phyloP scores from a whole-genome alignment of 1,139 yeast species.

The Pichia sp. region DNA sequence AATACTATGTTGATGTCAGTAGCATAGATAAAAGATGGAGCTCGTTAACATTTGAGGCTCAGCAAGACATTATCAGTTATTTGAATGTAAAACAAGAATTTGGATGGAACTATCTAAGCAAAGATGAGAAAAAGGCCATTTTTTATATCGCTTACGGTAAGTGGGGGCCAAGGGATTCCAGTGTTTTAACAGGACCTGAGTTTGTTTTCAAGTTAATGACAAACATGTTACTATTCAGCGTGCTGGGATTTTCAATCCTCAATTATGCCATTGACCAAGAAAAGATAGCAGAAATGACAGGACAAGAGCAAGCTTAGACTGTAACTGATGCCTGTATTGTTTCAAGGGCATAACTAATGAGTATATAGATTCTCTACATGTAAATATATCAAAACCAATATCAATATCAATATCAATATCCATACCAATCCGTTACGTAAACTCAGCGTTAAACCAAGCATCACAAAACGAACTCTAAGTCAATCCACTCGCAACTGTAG shows the following conservation, averaged over 20 bases:
- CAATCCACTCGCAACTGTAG: no score
- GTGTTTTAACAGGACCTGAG: slow-evolving; percentile 22
- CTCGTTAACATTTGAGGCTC: slow-evolving; percentile 47
- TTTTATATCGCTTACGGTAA: slow-evolving; percentile 52
- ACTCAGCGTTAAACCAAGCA: no score
- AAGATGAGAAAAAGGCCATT: slow-evolving; percentile 50
- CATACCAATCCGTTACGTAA: no score
- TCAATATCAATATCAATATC: no score
- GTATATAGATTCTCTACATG: neutral
- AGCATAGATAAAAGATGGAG: slow-evolving; percentile 50
- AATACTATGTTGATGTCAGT: slow-evolving; percentile 27
- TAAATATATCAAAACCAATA: neutral
- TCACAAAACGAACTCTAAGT: no score
- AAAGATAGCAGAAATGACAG: slow-evolving; percentile 10
- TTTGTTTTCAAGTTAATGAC: slow-evolving; percentile 25
- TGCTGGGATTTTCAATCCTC: slow-evolving; percentile 24
- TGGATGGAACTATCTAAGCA: slow-evolving; percentile 47
- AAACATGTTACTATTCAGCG: slow-evolving; percentile 24
- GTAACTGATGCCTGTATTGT: no score
- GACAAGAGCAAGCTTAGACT: neutral
- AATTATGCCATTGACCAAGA: slow-evolving; percentile 24
- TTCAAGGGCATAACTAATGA: no score
- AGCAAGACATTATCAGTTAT: slow-evolving; percentile 49
- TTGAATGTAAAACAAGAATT: slow-evolving; percentile 48
- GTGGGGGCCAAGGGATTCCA: slow-evolving; percentile 47